A percentile compares a stretch with the other conserved stretches of the same genome.
phyloP scores from a whole-genome alignment of 2,329 filamentous ascomycete species.

The Metarhizium humberi region DNA sequence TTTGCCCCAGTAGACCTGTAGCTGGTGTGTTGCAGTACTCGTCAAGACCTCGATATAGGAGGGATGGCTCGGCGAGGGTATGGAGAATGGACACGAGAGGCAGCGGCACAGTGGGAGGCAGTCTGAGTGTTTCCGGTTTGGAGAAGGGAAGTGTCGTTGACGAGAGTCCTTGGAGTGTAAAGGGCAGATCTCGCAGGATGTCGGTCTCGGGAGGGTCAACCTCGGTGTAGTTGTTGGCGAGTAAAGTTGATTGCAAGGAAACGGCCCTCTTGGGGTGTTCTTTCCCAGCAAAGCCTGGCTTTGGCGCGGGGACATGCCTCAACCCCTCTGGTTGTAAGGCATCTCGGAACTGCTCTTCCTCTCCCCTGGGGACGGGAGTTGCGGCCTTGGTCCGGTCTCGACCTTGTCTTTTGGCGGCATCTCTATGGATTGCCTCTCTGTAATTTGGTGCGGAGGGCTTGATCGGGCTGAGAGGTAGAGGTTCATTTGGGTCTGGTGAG shows the following conservation, averaged over 20 bases:
- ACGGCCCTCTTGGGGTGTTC: conserved; percentile 36
- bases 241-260: conserved; percentile 46
- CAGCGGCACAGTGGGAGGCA: conserved; percentile 71
- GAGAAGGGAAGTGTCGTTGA: conserved; percentile 76
- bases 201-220: conserved; percentile 55
- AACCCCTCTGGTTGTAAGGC: conserved; percentile 46
- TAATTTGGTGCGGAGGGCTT: conserved; percentile 29
- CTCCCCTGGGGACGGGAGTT: conserved; percentile 26
- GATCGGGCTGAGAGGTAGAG: conserved; percentile 34
- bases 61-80: conserved; percentile 80
- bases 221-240: conserved; percentile 47
- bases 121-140: conserved; percentile 57
- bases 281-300: conserved; percentile 26
- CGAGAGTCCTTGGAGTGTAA: conserved; percentile 85
- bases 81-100: conserved; percentile 83
- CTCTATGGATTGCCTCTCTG: conserved; percentile 26
- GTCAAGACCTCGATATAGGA: conserved; percentile 77
- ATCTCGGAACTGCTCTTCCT: conserved; percentile 41
- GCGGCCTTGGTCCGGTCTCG: conserved; percentile 28
- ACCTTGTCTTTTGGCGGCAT: conserved; percentile 27
- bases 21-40: conserved; percentile 74
- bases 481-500: conserved; percentile 46
- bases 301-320: conserved; percentile 32
- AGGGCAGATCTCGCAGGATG: conserved; percentile 74
- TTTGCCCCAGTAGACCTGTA: conserved; percentile 83